phyloP scores from a whole-genome alignment of 2,329 filamentous ascomycete species.

The Scytalidium lignicola region DNA sequence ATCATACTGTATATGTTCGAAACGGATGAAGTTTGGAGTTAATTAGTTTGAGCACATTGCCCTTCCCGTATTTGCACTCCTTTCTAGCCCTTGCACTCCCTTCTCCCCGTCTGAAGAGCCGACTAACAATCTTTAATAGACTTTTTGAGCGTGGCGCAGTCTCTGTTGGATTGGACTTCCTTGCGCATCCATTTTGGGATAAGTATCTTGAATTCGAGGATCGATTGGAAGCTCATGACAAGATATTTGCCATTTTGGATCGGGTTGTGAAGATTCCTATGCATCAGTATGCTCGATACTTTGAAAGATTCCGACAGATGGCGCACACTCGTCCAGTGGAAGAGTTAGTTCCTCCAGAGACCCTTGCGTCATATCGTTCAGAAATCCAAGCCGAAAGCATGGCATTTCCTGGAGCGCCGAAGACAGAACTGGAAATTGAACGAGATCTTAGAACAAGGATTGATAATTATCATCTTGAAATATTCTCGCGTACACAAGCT shows the following conservation, averaged over 20 bases:
- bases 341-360: slow-evolving; percentile 67
- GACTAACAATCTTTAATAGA: slow-evolving; percentile 40
- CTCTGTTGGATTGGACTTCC: slow-evolving; percentile 85
- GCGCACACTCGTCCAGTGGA: slow-evolving; percentile 66
- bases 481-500: slow-evolving; percentile 74
- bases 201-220: slow-evolving; percentile 98
- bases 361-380: slow-evolving; percentile 60
- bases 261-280: slow-evolving; percentile 86
- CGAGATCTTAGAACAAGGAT: slow-evolving; percentile 75
- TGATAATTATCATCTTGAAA: slow-evolving; percentile 73
- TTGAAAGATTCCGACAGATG: slow-evolving; percentile 79
- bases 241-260: slow-evolving; percentile 76
- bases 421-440: slow-evolving; percentile 74
- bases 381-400: slow-evolving; percentile 66
- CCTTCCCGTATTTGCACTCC: slow-evolving; percentile 59
- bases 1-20: slow-evolving; percentile 30
- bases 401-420: slow-evolving; percentile 46
- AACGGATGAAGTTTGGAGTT: slow-evolving; percentile 40
- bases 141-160: slow-evolving; percentile 87
- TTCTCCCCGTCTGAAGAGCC: slow-evolving; percentile 8
- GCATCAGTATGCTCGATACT: slow-evolving; percentile 94
- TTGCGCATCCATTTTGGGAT: slow-evolving; percentile 96
- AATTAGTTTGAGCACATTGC: slow-evolving; percentile 48
- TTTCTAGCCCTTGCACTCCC: slow-evolving; percentile 32
- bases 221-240: slow-evolving; percentile 75